Conservation (phyloP, 441 rosid species). For the Isatis lusitanica region DNA sequence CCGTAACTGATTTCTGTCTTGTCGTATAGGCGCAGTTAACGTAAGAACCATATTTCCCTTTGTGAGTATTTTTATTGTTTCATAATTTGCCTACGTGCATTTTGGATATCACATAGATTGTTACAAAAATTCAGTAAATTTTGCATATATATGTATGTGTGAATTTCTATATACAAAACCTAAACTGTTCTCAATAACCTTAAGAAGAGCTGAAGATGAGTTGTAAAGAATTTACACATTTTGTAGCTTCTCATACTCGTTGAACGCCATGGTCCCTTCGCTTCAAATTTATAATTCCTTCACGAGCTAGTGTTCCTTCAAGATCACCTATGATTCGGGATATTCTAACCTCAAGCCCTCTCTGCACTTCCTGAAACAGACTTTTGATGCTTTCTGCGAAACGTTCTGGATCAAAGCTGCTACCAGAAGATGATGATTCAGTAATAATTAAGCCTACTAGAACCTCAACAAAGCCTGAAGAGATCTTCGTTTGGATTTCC, state of each 20-base stretch:
- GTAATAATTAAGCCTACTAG: slow-evolving; percentile 47
- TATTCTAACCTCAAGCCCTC: slow-evolving; percentile 86
- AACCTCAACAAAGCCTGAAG: slow-evolving; percentile 49
- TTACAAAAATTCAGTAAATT: too few relatives aligned
- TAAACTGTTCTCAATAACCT: slow-evolving; percentile 6
- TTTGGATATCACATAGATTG: too few relatives aligned
- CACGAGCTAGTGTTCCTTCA: slow-evolving; percentile 81
- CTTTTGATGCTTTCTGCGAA: slow-evolving; percentile 62
- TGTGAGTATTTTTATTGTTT: too few relatives aligned
- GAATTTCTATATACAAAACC: slow-evolving; percentile 19
- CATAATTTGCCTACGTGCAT: too few relatives aligned
- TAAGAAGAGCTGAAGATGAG: slow-evolving; percentile 3
- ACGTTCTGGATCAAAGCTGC: slow-evolving; percentile 58
- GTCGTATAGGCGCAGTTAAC: neutral
- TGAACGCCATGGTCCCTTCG: slow-evolving; percentile 30
- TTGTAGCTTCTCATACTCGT: slow-evolving; percentile 19
- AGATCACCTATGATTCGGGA: slow-evolving; percentile 83
- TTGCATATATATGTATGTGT: neutral
- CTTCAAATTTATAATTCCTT: slow-evolving; percentile 68
- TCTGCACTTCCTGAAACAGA: slow-evolving; percentile 77
- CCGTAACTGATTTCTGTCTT: neutral
- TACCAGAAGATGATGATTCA: slow-evolving; percentile 30
- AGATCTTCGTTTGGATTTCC: slow-evolving; percentile 75
- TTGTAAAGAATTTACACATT: slow-evolving; percentile 6
- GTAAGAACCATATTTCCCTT: neutral